Evolutionary conservation across 164 flowering plant species (phyloP), one percentile per base, ranked within the genome.

Genomic region (Chimonanthus salicifolius): DNA sequence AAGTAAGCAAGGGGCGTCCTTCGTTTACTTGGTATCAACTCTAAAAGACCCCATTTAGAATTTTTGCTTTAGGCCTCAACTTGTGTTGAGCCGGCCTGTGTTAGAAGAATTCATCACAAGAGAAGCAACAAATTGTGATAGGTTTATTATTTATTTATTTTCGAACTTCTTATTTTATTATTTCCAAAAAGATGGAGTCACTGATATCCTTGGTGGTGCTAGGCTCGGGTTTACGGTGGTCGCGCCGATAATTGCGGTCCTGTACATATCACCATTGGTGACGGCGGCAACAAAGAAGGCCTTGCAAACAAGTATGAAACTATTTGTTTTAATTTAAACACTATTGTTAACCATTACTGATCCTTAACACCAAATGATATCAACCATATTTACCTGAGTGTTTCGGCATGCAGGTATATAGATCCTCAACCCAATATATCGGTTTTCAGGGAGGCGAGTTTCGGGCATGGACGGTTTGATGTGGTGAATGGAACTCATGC

Each of bases 391-490:
- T 9, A 63, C 66, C 11, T 18, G 54, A 68, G 7, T 68, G 50
- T n/a, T 64, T 49, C 4, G 47, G 33, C 11, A 8, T 73, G 44
- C 45, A 92, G 94, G 75, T 91, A 74, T 64, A 33, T 43, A 21
- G 75, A 87, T 46, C 98, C 94, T 7, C 63, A 79, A 13, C 88
- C 92, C 0, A 43, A 68, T 1, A 86, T 85, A 70, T 94, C 98
- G 2, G 4, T 83, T 0, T 90, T 89, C 71, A 86, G 97, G 67
- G 97, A 94, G 78, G 89, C 98, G 3, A 91, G 97, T 76, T 94
- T 91, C 62, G 98, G 98, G 69, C 97, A 92, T 64, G 97, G 94
- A 9, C 78, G 72, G 62, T 58, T 91, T 2, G 75, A 81, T 71
- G 85, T 94, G 74, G 78, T 86, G 74, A 89, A 94, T 74, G 85